phyloP scores from a whole-genome alignment of 2,329 filamentous ascomycete species.

The Clarireedia sp. region DNA sequence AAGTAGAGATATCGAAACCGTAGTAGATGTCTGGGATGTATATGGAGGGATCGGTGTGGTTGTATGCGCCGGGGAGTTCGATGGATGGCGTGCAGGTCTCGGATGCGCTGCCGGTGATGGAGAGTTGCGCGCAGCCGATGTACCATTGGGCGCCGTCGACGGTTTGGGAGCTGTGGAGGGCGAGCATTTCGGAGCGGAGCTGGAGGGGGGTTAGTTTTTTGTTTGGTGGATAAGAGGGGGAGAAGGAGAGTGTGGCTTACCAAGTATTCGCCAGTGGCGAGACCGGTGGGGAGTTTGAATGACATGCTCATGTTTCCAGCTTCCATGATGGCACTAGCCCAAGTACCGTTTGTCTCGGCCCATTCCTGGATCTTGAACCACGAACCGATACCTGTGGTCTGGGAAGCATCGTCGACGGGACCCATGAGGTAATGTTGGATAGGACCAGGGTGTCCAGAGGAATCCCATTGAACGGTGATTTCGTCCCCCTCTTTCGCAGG shows the following conservation, averaged over 20 bases:
- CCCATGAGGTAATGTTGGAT: slow-evolving; percentile 34
- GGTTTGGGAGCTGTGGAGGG: slow-evolving; percentile 20
- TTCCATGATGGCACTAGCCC: slow-evolving; percentile 27
- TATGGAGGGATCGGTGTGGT: slow-evolving; percentile 17
- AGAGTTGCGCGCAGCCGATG: slow-evolving; percentile 23
- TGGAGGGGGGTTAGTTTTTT: neutral
- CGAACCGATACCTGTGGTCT: slow-evolving; percentile 25
- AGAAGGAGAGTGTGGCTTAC: neutral
- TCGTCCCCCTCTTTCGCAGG: slow-evolving; percentile 29
- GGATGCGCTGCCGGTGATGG: slow-evolving; percentile 17
- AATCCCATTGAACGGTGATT: slow-evolving; percentile 34
- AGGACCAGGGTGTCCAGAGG: slow-evolving; percentile 32
- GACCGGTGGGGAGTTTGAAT: slow-evolving; percentile 19
- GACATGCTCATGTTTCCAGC: slow-evolving; percentile 22
- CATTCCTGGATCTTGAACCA: slow-evolving; percentile 30
- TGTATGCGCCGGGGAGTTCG: slow-evolving; percentile 20
- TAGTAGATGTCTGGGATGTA: slow-evolving; percentile 22
- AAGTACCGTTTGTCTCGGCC: slow-evolving; percentile 23
- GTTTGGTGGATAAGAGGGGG: neutral
- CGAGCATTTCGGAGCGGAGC: slow-evolving; percentile 23
- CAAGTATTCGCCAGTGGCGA: slow-evolving; percentile 22
- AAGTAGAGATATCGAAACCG: slow-evolving; percentile 17
- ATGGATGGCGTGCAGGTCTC: slow-evolving; percentile 17
- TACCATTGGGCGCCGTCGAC: slow-evolving; percentile 22
- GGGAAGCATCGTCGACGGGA: slow-evolving; percentile 23